Evolutionary conservation across 2,329 filamentous ascomycete genomes (phyloP).

Genomic region (Hypoxylon sp.): DNA sequence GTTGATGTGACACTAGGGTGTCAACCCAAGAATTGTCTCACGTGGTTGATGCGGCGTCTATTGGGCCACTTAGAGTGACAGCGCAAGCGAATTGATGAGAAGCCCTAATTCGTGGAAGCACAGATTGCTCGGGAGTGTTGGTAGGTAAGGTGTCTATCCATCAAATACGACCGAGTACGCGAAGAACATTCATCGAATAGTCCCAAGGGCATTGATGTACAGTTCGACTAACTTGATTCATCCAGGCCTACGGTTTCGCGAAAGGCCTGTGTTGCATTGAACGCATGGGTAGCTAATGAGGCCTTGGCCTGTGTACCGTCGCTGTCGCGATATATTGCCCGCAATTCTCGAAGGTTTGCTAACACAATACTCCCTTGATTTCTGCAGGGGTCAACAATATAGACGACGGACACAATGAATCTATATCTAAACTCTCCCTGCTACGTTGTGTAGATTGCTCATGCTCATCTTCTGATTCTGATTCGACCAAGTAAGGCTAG

Average conservation of each 20-base stretch:
- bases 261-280: slow-evolving; percentile 4
- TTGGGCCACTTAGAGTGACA: slow-evolving; percentile 36
- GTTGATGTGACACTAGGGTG: slow-evolving; percentile 44
- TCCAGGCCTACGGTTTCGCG: slow-evolving; percentile 2
- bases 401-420: slow-evolving; percentile 24
- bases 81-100: slow-evolving; percentile 7
- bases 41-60: slow-evolving; percentile 44
- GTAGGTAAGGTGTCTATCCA: slow-evolving; percentile 34
- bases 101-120: slow-evolving; percentile 21
- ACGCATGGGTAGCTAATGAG: slow-evolving; percentile 16
- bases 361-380: slow-evolving; percentile 16
- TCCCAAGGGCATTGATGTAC: slow-evolving; percentile 21
- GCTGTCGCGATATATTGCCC: slow-evolving; percentile 17
- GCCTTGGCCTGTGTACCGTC: slow-evolving; percentile 8
- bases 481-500: slow-evolving; percentile 21
- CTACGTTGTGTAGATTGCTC: slow-evolving; percentile 14
- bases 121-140: slow-evolving; percentile 25
- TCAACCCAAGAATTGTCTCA: slow-evolving; percentile 40
- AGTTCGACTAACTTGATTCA: slow-evolving; percentile 19
- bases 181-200: slow-evolving; percentile 30
- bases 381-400: slow-evolving; percentile 3
- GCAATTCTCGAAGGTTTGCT: slow-evolving; percentile 17
- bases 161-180: slow-evolving; percentile 21
- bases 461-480: slow-evolving; percentile 21
- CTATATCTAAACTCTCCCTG: neutral